Evolutionary conservation across 2,329 filamentous ascomycete species (phyloP).

Genomic region (Lachnellula occidentalis): DNA sequence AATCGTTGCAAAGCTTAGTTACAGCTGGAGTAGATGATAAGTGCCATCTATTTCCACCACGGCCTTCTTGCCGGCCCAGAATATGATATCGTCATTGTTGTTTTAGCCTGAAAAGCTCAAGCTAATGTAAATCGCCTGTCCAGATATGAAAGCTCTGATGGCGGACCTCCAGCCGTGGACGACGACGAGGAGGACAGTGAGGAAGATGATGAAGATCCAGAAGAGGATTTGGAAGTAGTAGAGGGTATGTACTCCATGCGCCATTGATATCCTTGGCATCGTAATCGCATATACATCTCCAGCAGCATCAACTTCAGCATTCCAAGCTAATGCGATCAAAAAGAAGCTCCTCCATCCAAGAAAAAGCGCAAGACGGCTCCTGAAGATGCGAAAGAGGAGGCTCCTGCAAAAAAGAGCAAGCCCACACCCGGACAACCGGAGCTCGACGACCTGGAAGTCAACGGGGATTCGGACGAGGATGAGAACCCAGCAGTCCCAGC

Average conservation of each 20-base stretch:
- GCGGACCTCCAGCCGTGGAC: slow-evolving; percentile 26
- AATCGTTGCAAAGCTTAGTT: background rate
- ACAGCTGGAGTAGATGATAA: background rate
- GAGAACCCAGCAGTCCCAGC: slow-evolving; percentile 6
- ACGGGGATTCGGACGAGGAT: slow-evolving; percentile 13
- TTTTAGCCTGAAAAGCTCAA: slow-evolving; percentile 7
- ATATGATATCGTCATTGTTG: background rate
- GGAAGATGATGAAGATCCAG: slow-evolving; percentile 23
- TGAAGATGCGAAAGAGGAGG: slow-evolving; percentile 2
- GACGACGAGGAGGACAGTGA: slow-evolving; percentile 35
- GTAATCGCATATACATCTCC: background rate
- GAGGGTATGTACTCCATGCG: slow-evolving; percentile 17
- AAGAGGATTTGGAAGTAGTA: slow-evolving; percentile 19
- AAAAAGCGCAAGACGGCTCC: slow-evolving; percentile 27
- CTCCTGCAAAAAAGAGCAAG: slow-evolving; percentile 11
- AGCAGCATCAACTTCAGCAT: background rate
- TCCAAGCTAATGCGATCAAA: background rate
- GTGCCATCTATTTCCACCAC: slow-evolving; percentile 1
- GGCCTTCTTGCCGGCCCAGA: slow-evolving; percentile 2
- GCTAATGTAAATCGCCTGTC: background rate
- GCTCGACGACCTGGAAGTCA: slow-evolving; percentile 11
- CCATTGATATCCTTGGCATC: slow-evolving; percentile 2
- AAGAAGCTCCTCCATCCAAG: slow-evolving; percentile 19
- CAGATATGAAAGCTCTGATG: slow-evolving; percentile 32
- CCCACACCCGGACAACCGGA: slow-evolving; percentile 9